A percentile compares a stretch with the other conserved stretches of the same genome.
Evolutionary conservation across 192 early-diverging fungal genomes (phyloP).

Genomic region (Dissophora ornata): DNA sequence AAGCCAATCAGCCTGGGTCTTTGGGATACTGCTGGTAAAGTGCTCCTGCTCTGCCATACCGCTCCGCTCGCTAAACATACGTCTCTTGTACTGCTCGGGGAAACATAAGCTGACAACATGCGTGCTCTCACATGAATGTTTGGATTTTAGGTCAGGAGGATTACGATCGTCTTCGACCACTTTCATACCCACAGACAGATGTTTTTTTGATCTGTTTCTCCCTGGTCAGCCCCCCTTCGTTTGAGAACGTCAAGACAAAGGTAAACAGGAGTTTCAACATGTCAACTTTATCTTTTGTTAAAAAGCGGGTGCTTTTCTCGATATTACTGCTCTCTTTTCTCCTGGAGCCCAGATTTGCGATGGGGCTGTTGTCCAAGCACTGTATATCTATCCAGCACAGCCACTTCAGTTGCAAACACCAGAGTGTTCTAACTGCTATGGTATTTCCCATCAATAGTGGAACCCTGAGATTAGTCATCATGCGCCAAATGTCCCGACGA

Average conservation of each 20-base stretch:
- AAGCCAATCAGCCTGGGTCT: conserved; percentile 98
- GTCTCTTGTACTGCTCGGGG: too few species aligned
- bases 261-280: conserved; percentile 48
- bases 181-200: conserved; percentile 98
- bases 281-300: not conserved
- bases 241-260: conserved; percentile 97
- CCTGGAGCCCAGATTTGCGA: too few species aligned
- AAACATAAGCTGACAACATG: too few species aligned
- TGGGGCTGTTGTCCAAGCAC: too few species aligned
- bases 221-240: conserved; percentile 93
- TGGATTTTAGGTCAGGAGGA: too few species aligned
- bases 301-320: not conserved
- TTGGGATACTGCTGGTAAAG: conserved; percentile 99
- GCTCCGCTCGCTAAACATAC: too few species aligned
- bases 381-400: too few species aligned
- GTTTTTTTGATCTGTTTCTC: conserved; percentile 99
- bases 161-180: conserved; percentile 96
- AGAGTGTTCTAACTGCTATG: not conserved
- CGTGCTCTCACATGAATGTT: too few species aligned
- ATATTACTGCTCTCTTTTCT: too few species aligned
- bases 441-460: conserved; percentile 70
- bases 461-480: conserved; percentile 95
- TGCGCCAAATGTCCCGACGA: conserved; percentile 90
- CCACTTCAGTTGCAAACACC: too few species aligned
- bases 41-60: too few species aligned